Conservation (phyloP, 345 rosid species). For the Heritiera fomes region DNA sequence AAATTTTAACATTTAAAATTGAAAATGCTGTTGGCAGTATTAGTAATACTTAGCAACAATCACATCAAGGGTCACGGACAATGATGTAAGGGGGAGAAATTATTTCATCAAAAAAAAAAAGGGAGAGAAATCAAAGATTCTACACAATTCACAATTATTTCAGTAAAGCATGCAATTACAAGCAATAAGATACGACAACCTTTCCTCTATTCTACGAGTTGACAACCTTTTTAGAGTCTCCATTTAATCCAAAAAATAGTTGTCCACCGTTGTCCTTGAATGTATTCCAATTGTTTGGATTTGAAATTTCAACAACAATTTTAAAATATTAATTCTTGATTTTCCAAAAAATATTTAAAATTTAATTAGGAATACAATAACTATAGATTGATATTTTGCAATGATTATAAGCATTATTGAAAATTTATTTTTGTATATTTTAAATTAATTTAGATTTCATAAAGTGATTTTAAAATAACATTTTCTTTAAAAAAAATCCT, state of each 20-base stretch:
- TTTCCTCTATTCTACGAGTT: neutral
- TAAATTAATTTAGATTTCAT: too few species aligned
- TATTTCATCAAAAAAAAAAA: too few species aligned
- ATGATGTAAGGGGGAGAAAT: neutral
- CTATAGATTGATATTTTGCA: too few species aligned
- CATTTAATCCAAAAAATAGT: neutral
- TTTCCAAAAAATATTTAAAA: too few species aligned
- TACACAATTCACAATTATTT: conserved; percentile 6
- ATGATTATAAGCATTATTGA: too few species aligned
- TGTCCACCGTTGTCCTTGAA: neutral
- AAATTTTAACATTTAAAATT: too few species aligned
- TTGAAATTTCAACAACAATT: too few species aligned
- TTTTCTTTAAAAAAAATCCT: too few species aligned
- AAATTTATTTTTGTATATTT: too few species aligned
- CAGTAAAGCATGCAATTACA: neutral
- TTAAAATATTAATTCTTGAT: too few species aligned
- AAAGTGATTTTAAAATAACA: too few species aligned
- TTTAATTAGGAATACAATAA: too few species aligned
- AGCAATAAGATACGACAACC: conserved; percentile 4
- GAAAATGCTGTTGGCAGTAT: neutral
- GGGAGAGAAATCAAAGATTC: conserved; percentile 10
- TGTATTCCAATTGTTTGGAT: neutral
- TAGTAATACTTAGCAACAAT: neutral
- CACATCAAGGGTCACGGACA: neutral
- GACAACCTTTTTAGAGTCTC: neutral